Evolutionary conservation across 208 protist genomes (phyloP).

Genomic region (Leptomonas seymouri): DNA sequence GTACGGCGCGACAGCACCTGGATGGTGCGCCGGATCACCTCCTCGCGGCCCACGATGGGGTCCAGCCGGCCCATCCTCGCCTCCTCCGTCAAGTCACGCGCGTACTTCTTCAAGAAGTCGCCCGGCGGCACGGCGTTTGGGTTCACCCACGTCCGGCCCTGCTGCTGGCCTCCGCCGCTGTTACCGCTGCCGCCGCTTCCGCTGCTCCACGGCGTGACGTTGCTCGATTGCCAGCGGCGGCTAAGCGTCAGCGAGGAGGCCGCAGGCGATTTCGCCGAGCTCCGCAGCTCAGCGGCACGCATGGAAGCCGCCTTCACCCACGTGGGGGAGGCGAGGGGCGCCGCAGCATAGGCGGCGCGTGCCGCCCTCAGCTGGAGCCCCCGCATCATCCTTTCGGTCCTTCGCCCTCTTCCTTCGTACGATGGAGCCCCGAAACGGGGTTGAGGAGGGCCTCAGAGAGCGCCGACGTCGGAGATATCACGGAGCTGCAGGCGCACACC

Average conservation of each 20-base stretch:
- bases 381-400: conserved; percentile 22
- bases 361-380: conserved; percentile 3
- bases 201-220: conserved; percentile 64
- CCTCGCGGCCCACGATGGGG: conserved; percentile 99
- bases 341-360: conserved; percentile 1
- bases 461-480: too few species aligned
- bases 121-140: conserved; percentile 85
- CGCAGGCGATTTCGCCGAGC: not conserved
- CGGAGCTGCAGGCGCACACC: too few species aligned
- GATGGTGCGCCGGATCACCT: conserved; percentile 98
- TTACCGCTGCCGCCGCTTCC: conserved; percentile 17
- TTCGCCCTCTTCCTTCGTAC: not conserved
- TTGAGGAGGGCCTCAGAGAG: too few species aligned
- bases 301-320: not conserved
- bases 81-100: conserved; percentile 94
- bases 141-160: conserved; percentile 86
- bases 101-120: conserved; percentile 97
- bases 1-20: conserved; percentile 96
- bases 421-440: too few species aligned
- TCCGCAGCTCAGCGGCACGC: not conserved
- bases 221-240: conserved; percentile 20
- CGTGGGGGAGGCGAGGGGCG: not conserved
- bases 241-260: not conserved
- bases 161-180: conserved; percentile 46
- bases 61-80: conserved; percentile 95